Percentiles rank a stretch among this genome's conserved stretches.
These are phyloP conservation scores for Barnettozyma sp. DNA, from an alignment of 805 yeast species.

Conservation along the genomic window DNA sequence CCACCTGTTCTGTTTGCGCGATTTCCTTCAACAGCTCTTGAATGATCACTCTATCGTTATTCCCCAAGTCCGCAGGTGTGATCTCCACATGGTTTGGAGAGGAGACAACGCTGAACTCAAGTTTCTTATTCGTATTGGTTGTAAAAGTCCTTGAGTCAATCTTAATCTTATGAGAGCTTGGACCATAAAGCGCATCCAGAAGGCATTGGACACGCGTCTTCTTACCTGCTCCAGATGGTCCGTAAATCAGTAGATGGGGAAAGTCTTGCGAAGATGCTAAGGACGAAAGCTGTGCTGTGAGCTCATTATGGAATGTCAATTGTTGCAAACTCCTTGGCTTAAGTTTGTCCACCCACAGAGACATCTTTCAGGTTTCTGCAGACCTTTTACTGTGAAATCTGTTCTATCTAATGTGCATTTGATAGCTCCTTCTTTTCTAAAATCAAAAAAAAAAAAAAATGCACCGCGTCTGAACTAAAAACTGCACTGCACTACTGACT, in stretches of 20 bases:
- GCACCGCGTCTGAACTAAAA: too few species aligned
- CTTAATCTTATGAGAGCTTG: slow-evolving; percentile 74
- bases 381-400: not conserved
- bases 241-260: slow-evolving; percentile 88
- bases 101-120: slow-evolving; percentile 90
- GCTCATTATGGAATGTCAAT: slow-evolving; percentile 58
- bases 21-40: slow-evolving; percentile 91
- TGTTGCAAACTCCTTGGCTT: slow-evolving; percentile 65
- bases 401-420: not conserved
- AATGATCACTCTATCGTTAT: slow-evolving; percentile 88
- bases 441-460: not conserved
- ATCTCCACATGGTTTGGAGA: slow-evolving; percentile 88
- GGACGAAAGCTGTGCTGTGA: slow-evolving; percentile 58
- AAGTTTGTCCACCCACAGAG: slow-evolving; percentile 95
- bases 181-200: slow-evolving; percentile 72
- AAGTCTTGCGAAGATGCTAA: slow-evolving; percentile 71
- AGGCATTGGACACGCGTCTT: slow-evolving; percentile 86
- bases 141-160: slow-evolving; percentile 84
- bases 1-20: slow-evolving; percentile 95
- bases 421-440: not conserved
- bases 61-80: slow-evolving; percentile 96
- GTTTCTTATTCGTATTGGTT: slow-evolving; percentile 64
- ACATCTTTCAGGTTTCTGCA: slow-evolving; percentile 40
- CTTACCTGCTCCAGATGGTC: slow-evolving; percentile 96
- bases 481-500: too few species aligned